Evolutionary conservation across 1,284 basidiomycete genomes (phyloP).

Genomic region (Rhodotorula sp.): DNA sequence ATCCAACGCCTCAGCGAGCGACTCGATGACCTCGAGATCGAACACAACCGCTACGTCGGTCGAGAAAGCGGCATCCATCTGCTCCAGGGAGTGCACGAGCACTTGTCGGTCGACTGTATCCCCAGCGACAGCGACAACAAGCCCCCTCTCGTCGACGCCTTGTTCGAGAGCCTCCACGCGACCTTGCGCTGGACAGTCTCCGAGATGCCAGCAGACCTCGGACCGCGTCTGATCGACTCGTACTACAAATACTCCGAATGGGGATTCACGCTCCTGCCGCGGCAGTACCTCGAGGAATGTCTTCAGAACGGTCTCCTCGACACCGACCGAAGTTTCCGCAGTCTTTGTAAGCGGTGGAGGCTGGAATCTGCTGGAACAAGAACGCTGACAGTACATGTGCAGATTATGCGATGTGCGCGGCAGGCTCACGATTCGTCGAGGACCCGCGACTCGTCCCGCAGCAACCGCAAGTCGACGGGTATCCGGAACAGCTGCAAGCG

Average conservation of each 20-base stretch:
- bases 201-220: conserved; percentile 55
- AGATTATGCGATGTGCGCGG: conserved; percentile 66
- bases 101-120: background rate
- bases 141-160: background rate
- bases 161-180: conserved; percentile 8
- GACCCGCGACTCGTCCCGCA: conserved; percentile 58
- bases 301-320: conserved; percentile 61
- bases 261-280: conserved; percentile 71
- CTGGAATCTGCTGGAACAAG: rapidly evolving
- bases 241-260: conserved; percentile 67
- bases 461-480: background rate
- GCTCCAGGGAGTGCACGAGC: conserved; percentile 23
- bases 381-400: background rate
- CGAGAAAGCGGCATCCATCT: conserved; percentile 36
- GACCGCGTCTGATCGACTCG: conserved; percentile 61
- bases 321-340: conserved; percentile 59
- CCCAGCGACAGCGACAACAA: background rate
- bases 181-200: background rate
- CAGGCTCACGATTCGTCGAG: conserved; percentile 66
- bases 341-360: background rate
- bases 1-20: conserved; percentile 15
- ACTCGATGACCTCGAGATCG: conserved; percentile 24
- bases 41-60: conserved; percentile 38
- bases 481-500: background rate
- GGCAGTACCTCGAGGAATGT: conserved; percentile 66